Evolutionary conservation across 2,329 filamentous ascomycete species (phyloP).

Genomic region (Lecanoromycetidae sp.): DNA sequence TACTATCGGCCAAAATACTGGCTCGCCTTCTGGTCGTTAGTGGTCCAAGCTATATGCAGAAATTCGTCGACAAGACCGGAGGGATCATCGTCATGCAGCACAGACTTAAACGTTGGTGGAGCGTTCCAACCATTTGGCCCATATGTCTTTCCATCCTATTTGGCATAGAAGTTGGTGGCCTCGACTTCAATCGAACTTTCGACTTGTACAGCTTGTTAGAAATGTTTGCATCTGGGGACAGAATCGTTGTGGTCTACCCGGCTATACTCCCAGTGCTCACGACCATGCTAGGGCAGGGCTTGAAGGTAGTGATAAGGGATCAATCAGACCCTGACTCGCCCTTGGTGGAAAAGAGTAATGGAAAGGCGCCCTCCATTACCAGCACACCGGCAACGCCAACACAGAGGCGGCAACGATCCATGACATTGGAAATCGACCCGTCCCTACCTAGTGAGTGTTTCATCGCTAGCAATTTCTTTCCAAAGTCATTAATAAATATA

Average conservation of each 20-base stretch:
- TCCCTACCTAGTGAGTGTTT: constrained; percentile 20
- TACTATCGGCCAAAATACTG: constrained; percentile 70
- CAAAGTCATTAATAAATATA: not conserved
- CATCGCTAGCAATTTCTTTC: not conserved
- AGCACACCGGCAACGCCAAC: constrained; percentile 22
- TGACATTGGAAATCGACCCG: constrained; percentile 53
- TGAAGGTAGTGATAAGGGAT: constrained; percentile 57
- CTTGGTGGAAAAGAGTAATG: constrained; percentile 20
- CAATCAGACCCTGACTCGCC: constrained; percentile 50
- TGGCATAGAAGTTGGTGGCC: constrained; percentile 62
- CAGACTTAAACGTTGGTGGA: constrained; percentile 78
- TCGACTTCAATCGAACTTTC: constrained; percentile 62
- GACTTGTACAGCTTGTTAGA: constrained; percentile 63
- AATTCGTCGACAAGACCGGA: constrained; percentile 74
- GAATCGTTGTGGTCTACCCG: constrained; percentile 56
- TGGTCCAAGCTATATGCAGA: constrained; percentile 66
- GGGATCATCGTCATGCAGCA: constrained; percentile 79
- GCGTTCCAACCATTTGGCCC: constrained; percentile 70
- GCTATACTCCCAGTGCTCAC: constrained; percentile 71
- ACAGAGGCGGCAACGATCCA: constrained; percentile 45
- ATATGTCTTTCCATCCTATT: constrained; percentile 84
- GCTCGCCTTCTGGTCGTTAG: constrained; percentile 73
- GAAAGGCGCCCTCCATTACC: constrained; percentile 9
- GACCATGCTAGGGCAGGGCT: constrained; percentile 73
- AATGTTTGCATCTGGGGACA: constrained; percentile 49